Evolutionary conservation across 2,329 filamentous ascomycete genomes (phyloP).

Genomic region (Talaromyces funiculosus): DNA sequence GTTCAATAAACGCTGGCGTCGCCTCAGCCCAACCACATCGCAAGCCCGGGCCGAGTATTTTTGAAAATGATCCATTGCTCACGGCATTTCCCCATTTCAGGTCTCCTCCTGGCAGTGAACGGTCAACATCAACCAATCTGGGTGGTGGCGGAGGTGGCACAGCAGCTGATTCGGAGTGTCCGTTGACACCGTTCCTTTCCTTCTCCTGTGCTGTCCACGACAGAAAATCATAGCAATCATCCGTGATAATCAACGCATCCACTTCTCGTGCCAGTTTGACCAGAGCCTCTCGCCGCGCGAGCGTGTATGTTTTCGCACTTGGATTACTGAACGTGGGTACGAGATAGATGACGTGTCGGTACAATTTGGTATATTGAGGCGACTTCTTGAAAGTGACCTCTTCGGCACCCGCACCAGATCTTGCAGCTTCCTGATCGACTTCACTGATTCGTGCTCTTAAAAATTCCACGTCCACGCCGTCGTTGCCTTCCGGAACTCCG

Average conservation of each 20-base stretch:
- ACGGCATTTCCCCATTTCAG: neutral
- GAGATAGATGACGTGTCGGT: slow-evolving; percentile 2
- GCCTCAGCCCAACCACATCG: slow-evolving; percentile 3
- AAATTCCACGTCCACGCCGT: neutral
- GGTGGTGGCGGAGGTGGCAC: neutral
- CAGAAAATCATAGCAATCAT: slow-evolving; percentile 2
- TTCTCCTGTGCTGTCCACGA: neutral
- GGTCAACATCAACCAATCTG: neutral
- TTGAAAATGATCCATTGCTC: neutral
- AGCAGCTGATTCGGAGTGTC: neutral
- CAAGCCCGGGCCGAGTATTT: neutral
- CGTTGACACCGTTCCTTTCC: neutral
- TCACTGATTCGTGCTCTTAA: neutral
- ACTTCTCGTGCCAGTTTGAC: neutral
- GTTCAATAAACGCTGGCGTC: neutral
- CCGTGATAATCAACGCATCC: neutral
- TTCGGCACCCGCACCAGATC: neutral
- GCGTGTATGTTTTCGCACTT: neutral
- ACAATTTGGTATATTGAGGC: neutral
- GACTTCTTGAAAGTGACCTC: neutral
- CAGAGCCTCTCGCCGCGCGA: neutral
- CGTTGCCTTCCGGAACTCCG: neutral
- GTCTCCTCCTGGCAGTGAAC: neutral
- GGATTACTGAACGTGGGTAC: slow-evolving; percentile 2
- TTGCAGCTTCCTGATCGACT: neutral